These are phyloP conservation scores for Kalmusia sp. DNA, from an alignment of 2,329 filamentous ascomycete genomes.

Conservation along the genomic window DNA sequence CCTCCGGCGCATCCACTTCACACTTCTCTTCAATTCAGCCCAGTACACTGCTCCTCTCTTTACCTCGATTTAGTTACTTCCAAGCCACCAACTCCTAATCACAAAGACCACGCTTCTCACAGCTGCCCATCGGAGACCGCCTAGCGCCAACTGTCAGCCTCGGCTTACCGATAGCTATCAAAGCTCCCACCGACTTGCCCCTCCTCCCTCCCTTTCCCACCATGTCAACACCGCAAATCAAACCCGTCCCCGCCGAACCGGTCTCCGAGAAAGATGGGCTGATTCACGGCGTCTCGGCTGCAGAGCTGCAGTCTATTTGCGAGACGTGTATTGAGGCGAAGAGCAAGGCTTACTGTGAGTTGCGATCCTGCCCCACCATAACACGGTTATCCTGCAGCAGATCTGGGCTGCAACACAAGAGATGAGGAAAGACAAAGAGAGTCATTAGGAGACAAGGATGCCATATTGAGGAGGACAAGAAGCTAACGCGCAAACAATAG, in stretches of 20 bases:
- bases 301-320: slow-evolving; percentile 71
- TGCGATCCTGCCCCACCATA: neutral
- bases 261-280: slow-evolving; percentile 49
- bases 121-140: too few species aligned
- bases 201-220: slow-evolving; percentile 31
- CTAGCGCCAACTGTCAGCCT: slow-evolving; percentile 3
- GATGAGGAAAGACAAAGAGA: too few species aligned
- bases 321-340: slow-evolving; percentile 74
- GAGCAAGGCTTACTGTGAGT: slow-evolving; percentile 77
- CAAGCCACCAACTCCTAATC: too few species aligned
- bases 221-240: slow-evolving; percentile 41
- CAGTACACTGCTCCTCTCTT: too few species aligned
- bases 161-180: slow-evolving; percentile 4
- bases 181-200: slow-evolving; percentile 5
- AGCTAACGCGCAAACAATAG: slow-evolving; percentile 43
- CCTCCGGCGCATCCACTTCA: too few species aligned
- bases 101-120: too few species aligned
- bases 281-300: slow-evolving; percentile 61
- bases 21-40: too few species aligned
- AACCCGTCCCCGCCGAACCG: slow-evolving; percentile 33
- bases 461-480: too few species aligned
- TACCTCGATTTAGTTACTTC: too few species aligned
- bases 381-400: too few species aligned
- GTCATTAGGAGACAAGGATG: too few species aligned
- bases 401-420: too few species aligned